These are phyloP conservation scores for Porcisia deanei DNA, from an alignment of 208 protist species.

Conservation along the genomic window DNA sequence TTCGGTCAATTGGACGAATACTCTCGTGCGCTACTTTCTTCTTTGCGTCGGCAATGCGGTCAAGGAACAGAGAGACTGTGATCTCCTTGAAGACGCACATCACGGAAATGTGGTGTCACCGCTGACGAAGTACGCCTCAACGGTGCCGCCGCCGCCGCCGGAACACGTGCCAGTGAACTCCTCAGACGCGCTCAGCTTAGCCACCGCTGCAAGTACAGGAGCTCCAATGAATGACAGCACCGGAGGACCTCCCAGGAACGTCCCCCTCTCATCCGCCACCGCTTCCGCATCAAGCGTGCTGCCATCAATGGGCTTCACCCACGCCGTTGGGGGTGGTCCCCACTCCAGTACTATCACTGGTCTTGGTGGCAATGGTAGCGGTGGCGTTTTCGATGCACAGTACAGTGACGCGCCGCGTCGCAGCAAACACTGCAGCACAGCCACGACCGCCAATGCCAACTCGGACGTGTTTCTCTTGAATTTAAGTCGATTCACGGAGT, in stretches of 20 bases:
- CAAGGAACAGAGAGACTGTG: constrained; percentile 37
- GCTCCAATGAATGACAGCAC: background rate
- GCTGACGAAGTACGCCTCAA: background rate
- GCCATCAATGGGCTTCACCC: background rate
- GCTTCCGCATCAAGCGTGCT: background rate
- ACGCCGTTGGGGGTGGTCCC: no score
- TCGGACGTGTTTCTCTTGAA: constrained; percentile 81
- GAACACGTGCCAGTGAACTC: background rate
- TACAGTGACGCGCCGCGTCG: background rate
- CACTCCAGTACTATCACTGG: background rate
- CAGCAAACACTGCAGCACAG: background rate
- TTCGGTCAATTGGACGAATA: constrained; percentile 48
- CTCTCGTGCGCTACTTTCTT: constrained; percentile 71
- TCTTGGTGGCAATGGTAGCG: background rate
- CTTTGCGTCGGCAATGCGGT: constrained; percentile 50
- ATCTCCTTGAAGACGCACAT: constrained; percentile 11
- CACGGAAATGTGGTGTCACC: background rate
- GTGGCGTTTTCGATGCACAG: background rate
- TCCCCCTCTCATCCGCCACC: background rate
- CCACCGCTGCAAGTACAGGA: background rate
- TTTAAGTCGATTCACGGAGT: constrained; percentile 71
- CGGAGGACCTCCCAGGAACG: background rate
- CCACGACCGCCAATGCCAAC: background rate
- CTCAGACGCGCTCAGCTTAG: background rate
- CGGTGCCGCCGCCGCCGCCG: background rate